Evolutionary conservation across 2,329 filamentous ascomycete species (phyloP), one percentile per base, ranked within the genome.

Genomic region (Calycina marina): DNA sequence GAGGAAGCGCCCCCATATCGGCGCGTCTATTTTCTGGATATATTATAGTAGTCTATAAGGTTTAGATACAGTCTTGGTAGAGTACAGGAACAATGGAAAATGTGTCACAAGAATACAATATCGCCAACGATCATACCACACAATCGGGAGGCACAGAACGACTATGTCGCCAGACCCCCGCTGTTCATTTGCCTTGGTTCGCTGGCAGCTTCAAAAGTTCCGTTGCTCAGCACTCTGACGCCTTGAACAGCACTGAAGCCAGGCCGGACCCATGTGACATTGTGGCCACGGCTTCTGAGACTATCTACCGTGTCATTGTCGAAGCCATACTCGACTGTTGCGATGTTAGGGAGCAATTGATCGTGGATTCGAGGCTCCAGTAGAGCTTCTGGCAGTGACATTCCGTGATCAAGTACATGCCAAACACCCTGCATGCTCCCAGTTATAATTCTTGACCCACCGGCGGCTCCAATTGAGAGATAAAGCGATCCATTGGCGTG

Each of bases 381-480:
- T 10, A 92, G 61, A 0, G 82, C 78, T 31, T 77, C 59, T 0
- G 58, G 54, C 4, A 75, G 63, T 0, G 65, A 69, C 55, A 75
- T 60, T 10, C 46, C 51, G 40, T 72, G 65, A 46, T 88, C 77
- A 3, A 93, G 58, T 4, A 82, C 64, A 47, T 83, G 69, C 57
- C 81, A 77, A 4, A 85, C 58, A 24, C 75, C 74, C 50, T 84
- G 81, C 5, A 83, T 65, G 0, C 79, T 86, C 3, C 79, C 60
- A 0, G 82, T 88, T 50, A 86, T 83, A 58, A 93, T 93, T 16
- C 81, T 69, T 13, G 73, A 81, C 3, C 84, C 85, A 18, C 85
- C 85, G 0, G 84, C 82, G 0, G 82, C 77, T 25, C 83, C 83
- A 5, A 81, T 67, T 34, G 72, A 61, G 35, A 80, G 69, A 49